Base-by-base conservation (phyloP, 139 green algal species). In the Diplosphaera chodatii region DNA sequence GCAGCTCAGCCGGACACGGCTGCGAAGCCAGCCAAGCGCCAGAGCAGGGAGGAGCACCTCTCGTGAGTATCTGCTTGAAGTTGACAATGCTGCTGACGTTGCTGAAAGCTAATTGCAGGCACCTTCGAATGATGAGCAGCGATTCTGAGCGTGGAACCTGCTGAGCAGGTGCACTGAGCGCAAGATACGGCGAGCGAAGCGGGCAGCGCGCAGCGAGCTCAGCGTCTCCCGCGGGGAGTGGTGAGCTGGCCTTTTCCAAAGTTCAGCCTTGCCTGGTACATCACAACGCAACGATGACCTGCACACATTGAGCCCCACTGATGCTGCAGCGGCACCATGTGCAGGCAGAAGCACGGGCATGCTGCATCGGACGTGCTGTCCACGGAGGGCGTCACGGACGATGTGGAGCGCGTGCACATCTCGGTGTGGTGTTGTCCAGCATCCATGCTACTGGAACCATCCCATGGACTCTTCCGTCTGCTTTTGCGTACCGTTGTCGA, bases 171-270 rank as follows among this genome's bases (percentile, higher is more conserved):
- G 18, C 48, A 59, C 48, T 3, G 73, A 88, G 77, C 77, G 73
- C 59, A 88, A 85, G 62, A 85, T 96, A 21, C 74, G 88, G 0
- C 67, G 69, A 0, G 87, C 79, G 25, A 97, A 97, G 71, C 81
- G 91, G 1, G 82, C 79, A 1, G 89, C 84, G 10, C 71, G 91
- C 22, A 90, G 79, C 41, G 91, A 96, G 77, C 81, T 97, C 1
- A 88, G 78, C 59, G 84, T 96, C 0, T 85, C 76, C 41, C 72
- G 75, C 15, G 90, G 91, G 16, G 91, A 95, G 23, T 97, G 91
- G 90, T 87, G 64, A 48, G 37, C 13, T 8, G 10, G 37, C 13
- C 10, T 13, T 21, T 21, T 13, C 8, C 10, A 48, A 13, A 13
- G 10, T 48, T 8, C 37, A 21, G 37, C 37, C 37, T 48, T 13